phyloP scores from a whole-genome alignment of 768 basidiomycete genomes.

The Pulveroboletus sp. region DNA sequence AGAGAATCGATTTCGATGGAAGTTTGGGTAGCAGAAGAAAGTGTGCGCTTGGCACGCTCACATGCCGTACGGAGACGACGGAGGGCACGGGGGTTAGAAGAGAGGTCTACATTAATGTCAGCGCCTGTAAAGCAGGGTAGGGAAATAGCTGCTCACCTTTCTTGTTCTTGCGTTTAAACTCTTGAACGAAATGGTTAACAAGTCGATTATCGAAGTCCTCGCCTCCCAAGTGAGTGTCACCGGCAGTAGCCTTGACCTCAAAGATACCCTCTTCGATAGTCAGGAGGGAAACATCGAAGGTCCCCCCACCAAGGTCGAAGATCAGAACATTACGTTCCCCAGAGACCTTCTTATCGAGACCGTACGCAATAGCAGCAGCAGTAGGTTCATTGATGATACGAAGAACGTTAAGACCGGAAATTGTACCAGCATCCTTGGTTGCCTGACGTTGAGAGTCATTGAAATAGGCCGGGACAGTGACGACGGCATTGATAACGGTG shows the following conservation, averaged over 20 bases:
- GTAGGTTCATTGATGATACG: constrained; percentile 99
- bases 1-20: constrained; percentile 98
- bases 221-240: constrained; percentile 97
- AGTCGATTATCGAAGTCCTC: constrained; percentile 98
- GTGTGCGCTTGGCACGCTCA: constrained; percentile 97
- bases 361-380: constrained; percentile 96
- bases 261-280: constrained; percentile 98
- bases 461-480: constrained; percentile 97
- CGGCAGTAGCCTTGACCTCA: constrained; percentile 96
- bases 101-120: constrained; percentile 55
- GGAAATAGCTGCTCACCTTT: constrained; percentile 49
- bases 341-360: constrained; percentile 89
- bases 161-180: constrained; percentile 98
- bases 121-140: neutral
- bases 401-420: constrained; percentile 91
- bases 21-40: constrained; percentile 94
- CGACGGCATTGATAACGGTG: constrained; percentile 83
- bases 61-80: constrained; percentile 97
- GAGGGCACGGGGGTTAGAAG: constrained; percentile 88
- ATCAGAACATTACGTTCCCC: constrained; percentile 95
- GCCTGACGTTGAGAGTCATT: constrained; percentile 99
- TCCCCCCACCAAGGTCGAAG: constrained; percentile 98
- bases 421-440: constrained; percentile 95
- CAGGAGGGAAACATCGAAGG: constrained; percentile 94
- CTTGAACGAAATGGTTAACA: constrained; percentile 93